Base-by-base conservation (phyloP, 2,329 filamentous ascomycete genomes). In the Sclerotinia borealis region DNA sequence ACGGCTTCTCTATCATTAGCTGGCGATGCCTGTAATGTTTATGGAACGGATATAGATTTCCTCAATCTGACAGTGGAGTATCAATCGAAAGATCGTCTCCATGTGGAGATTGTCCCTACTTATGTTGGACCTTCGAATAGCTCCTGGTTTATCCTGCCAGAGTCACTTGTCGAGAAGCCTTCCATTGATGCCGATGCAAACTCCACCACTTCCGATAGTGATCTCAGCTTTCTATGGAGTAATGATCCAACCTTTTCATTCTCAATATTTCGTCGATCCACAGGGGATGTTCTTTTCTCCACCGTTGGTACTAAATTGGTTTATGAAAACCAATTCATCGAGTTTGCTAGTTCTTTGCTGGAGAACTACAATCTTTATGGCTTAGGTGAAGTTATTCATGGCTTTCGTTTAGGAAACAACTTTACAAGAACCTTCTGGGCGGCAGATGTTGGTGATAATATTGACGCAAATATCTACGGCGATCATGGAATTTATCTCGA, bases 401-500 rank as follows among this genome's bases (percentile, higher is more conserved):
- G 83, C 17, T 79, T 93, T 43, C 80, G 88, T 43, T 79, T 93
- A n/a, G 84, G 88, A 31, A 87, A 89, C 67, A 90, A 92, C 71
- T 80, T 86, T 60, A 92, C 88, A 1, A 82, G 88, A 6, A 89
- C 86, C 6, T 80, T 87, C 41, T 91, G 84, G 67, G 84, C 86
- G 36, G 86, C 87, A 19, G 89, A 93, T 75, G 81, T 81, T 36
- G 88, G 83, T 9, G 87, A 89, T 70, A 81, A 82, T 7, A 83
- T 86, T 45, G 85, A 86, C 61, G 73, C 75, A 22, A 77, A 80
- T 47, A 74, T 78, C 7, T 95, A 95, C 70, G 90, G 91, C 8
- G 82, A 80, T 47, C 91, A 95, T 69, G 88, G 91, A 0, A 85
- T 93, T 71, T 95, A 93, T 72, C 78, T 93, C 4, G 91, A 93